Evolutionary conservation across 2,329 filamentous ascomycete genomes (phyloP), one percentile per base, ranked within the genome.

Genomic region (Monilinia aucupariae): DNA sequence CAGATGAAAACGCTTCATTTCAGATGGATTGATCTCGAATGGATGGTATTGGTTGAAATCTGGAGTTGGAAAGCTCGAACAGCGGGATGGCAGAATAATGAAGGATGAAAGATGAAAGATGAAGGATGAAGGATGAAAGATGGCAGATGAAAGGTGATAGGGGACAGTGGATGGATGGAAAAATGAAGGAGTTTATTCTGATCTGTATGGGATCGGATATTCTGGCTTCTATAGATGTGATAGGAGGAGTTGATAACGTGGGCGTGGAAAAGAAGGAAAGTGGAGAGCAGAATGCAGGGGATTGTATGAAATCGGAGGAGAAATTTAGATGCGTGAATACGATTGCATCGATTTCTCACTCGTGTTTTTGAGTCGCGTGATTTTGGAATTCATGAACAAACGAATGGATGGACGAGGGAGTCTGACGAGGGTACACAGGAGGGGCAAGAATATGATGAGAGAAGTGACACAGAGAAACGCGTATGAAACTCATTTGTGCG

Each of bases 1-100:
- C 37, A n/a, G 48, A 45, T 25, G 20, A 32, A 45, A 43, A 34
- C 13, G 9, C 8, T 39, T 34, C 17, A 25, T 53, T 20, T 61
- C 37, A 25, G 37, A 25, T 32, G 48, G 48, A 34, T 22, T 25
- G 25, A 17, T 25, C 25, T n/a, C 20, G 20, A 10, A 45, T 45
- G 12, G 45, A 30, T 15, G 56, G 5, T 4, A 56, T 43, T 43
- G 48, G 15, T 13, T 22, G 53, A 20, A 45, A 55, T 43, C 10
- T 59, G 30, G 34, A 32, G 12, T 49, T 37, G 17, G n/a, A 47
- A 60, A 52, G 47, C 41, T 60, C 34, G 25, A 49, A 52, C n/a
- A 47, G 27, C 13, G 22, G 22, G 10, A 48, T 48, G 20, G 30
- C 27, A 34, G 54, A 34, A 47, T 34, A 47, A 56, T 56, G 54